These are phyloP conservation scores for Lachancea dasiensis DNA, from an alignment of 805 yeast species.

Conservation along the genomic window DNA sequence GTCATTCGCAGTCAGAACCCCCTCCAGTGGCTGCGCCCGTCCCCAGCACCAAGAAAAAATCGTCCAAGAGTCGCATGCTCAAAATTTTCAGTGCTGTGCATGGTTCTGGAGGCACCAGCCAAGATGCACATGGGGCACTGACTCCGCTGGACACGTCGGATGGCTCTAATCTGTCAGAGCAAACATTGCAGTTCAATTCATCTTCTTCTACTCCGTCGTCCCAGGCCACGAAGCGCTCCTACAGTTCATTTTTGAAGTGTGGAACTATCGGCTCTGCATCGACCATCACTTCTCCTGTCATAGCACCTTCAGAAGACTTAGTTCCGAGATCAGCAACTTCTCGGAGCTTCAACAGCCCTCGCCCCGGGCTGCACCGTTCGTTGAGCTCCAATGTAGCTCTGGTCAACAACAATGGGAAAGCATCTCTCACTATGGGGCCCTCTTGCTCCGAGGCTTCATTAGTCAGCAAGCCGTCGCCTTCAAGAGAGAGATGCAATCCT, in stretches of 20 bases:
- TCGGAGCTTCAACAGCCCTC: slow-evolving; percentile 3
- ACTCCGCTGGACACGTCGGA: background rate
- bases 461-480: background rate
- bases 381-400: slow-evolving; percentile 12
- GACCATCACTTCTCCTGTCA: slow-evolving; percentile 6
- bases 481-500: slow-evolving; percentile 1
- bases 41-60: slow-evolving; percentile 17
- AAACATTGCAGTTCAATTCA: background rate
- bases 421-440: slow-evolving; percentile 8
- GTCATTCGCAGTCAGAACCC: background rate
- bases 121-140: background rate
- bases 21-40: slow-evolving; percentile 3
- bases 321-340: slow-evolving; percentile 22
- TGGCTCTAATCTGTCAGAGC: background rate
- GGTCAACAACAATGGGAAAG: slow-evolving; percentile 11
- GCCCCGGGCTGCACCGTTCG: slow-evolving; percentile 8
- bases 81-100: slow-evolving; percentile 21
- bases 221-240: slow-evolving; percentile 18
- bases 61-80: slow-evolving; percentile 28
- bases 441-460: background rate
- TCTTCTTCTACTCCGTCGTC: slow-evolving; percentile 9
- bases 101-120: background rate
- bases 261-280: slow-evolving; percentile 13
- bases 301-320: slow-evolving; percentile 15
- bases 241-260: slow-evolving; percentile 21